Percentiles rank a stretch among this genome's conserved stretches.
Conservation (phyloP, 2,329 filamentous ascomycete species). For the Aureobasidium melanogenum region DNA sequence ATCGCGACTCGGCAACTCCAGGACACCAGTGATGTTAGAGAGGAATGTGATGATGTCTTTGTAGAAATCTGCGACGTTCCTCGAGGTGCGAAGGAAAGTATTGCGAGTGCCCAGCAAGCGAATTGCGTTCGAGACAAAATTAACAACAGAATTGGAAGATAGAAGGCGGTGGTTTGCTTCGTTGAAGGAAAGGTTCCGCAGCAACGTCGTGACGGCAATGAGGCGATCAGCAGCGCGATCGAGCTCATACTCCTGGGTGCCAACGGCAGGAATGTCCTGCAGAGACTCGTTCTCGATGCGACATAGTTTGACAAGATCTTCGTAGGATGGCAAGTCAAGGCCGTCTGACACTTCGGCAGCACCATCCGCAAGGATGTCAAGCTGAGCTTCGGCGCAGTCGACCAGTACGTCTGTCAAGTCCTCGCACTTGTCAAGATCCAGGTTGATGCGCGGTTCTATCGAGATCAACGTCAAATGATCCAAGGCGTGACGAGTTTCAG, state of each 20-base stretch:
- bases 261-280: slow-evolving; percentile 64
- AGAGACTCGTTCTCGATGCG: slow-evolving; percentile 63
- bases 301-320: slow-evolving; percentile 76
- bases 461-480: slow-evolving; percentile 73
- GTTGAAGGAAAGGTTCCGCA: slow-evolving; percentile 85
- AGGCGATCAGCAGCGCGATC: slow-evolving; percentile 80
- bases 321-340: slow-evolving; percentile 73
- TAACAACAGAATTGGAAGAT: slow-evolving; percentile 68
- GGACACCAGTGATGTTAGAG: slow-evolving; percentile 70
- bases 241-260: slow-evolving; percentile 68
- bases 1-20: slow-evolving; percentile 77
- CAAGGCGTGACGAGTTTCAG: slow-evolving; percentile 80
- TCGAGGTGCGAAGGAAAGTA: slow-evolving; percentile 70
- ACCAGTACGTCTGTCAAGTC: slow-evolving; percentile 81
- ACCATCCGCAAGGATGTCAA: slow-evolving; percentile 76
- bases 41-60: slow-evolving; percentile 86
- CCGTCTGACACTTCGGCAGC: slow-evolving; percentile 80
- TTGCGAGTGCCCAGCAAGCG: slow-evolving; percentile 82
- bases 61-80: slow-evolving; percentile 91
- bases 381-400: slow-evolving; percentile 83
- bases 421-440: slow-evolving; percentile 68
- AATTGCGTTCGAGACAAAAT: slow-evolving; percentile 75
- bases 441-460: slow-evolving; percentile 51
- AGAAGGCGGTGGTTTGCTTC: slow-evolving; percentile 68
- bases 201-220: slow-evolving; percentile 82